Base-by-base conservation (phyloP, 163 green algal genomes). In the Botryococcus braunii region DNA sequence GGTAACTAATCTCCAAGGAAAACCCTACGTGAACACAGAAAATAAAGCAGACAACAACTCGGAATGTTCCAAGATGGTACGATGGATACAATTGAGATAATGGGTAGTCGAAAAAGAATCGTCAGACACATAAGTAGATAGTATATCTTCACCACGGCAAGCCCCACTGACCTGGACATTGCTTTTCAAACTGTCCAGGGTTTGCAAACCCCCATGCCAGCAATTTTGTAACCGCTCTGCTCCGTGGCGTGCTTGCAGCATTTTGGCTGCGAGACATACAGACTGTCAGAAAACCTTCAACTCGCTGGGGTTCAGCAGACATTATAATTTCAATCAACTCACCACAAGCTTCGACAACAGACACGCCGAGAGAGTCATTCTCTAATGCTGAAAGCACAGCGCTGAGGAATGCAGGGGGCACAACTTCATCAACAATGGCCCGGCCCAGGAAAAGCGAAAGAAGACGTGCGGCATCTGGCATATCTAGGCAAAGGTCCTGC, bases 221-320 rank as follows among this genome's bases (percentile, higher is more conserved):
- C 87, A 96, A 57, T 85, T 83, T 29, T 87, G 77, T 49, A 98
- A 76, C 3, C 88, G 84, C 83, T 99, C 94, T 2, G 82, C 86
- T 31, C 82, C 87, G 76, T 98, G 92, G 1, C 86, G 83, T 13
- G 84, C 83, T 21, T 69, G 74, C 46, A 98, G 75, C 55, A 90
- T 75, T 25, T 61, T 62, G n/a, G 77, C 77, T 83, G 79, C 61
- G n/a, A n/a, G n/a, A n/a, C n/a, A 64, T 4, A 34, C 27, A 70
- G 34, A 37, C 29, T 37, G n/a, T 43, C 61, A 46, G 21, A 23
- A 2, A 25, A 39, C 49, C 32, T 43, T 32, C 7, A 5, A 47
- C 35, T 57, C 21, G 27, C 11, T 17, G 56, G 34, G 41, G 11
- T 65, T 6, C 31, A 65, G 6, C 25, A 25, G 27, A 11, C 31